phyloP scores from a whole-genome alignment of 1,139 yeast genomes.

The Blastobotrys aristatus region DNA sequence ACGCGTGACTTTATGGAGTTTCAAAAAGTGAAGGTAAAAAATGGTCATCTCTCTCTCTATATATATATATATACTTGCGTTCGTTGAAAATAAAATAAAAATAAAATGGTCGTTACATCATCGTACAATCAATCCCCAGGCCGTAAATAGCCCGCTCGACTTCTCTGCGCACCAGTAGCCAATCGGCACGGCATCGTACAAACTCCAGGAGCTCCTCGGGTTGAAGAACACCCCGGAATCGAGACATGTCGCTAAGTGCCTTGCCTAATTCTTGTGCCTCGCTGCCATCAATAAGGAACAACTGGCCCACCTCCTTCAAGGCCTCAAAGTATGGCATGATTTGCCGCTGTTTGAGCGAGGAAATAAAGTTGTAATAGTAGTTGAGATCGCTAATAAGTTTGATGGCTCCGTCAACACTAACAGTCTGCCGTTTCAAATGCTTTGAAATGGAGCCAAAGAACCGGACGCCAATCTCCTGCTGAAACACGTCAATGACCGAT shows the following conservation, averaged over 20 bases:
- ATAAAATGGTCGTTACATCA: too few relatives aligned
- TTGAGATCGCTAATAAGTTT: slow-evolving; percentile 57
- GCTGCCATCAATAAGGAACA: slow-evolving; percentile 68
- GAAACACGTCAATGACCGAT: slow-evolving; percentile 83
- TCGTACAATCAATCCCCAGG: slow-evolving; percentile 54
- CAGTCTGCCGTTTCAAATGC: slow-evolving; percentile 59
- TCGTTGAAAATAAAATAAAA: too few relatives aligned
- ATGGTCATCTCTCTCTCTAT: too few relatives aligned
- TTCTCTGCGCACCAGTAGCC: slow-evolving; percentile 68
- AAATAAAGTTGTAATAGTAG: slow-evolving; percentile 65
- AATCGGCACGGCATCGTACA: slow-evolving; percentile 82
- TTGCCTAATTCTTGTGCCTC: slow-evolving; percentile 82
- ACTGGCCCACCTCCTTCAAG: slow-evolving; percentile 75
- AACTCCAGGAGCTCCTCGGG: slow-evolving; percentile 93
- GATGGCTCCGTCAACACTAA: slow-evolving; percentile 80
- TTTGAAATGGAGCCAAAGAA: slow-evolving; percentile 74
- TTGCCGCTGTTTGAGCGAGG: slow-evolving; percentile 58
- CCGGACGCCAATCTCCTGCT: slow-evolving; percentile 88
- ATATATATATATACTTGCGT: too few relatives aligned
- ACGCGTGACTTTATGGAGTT: too few relatives aligned
- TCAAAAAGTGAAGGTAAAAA: too few relatives aligned
- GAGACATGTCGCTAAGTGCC: slow-evolving; percentile 73
- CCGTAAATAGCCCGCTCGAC: slow-evolving; percentile 98
- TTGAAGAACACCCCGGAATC: slow-evolving; percentile 83
- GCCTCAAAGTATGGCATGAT: slow-evolving; percentile 76